phyloP scores from a whole-genome alignment of 176 grass and related monocot genomes.

The Poa pratensis region DNA sequence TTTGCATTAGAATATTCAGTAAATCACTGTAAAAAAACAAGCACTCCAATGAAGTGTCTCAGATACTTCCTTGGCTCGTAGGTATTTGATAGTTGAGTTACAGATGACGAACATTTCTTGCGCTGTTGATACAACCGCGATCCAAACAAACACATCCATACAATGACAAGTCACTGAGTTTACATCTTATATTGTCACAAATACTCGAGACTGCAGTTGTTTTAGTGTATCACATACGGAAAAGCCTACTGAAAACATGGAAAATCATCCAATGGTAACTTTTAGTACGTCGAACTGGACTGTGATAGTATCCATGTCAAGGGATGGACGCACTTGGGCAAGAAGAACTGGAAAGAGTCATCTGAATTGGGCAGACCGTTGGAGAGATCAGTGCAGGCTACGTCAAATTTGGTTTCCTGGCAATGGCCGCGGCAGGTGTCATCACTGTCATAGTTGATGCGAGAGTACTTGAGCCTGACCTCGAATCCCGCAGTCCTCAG shows the following conservation, averaged over 20 bases:
- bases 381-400: slow-evolving; percentile 2
- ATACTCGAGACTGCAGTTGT: too few species aligned
- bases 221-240: not conserved
- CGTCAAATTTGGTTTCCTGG: not conserved
- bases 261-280: not conserved
- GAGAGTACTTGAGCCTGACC: slow-evolving; percentile 3
- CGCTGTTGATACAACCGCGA: too few species aligned
- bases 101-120: too few species aligned
- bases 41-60: too few species aligned
- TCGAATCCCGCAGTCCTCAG: not conserved
- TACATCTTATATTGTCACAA: too few species aligned
- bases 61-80: too few species aligned
- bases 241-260: not conserved
- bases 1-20: too few species aligned
- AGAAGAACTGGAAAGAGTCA: not conserved
- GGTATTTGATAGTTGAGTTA: too few species aligned
- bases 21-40: too few species aligned
- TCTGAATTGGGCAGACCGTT: not conserved
- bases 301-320: not conserved
- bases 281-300: not conserved
- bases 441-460: not conserved
- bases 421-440: not conserved
- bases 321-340: not conserved
- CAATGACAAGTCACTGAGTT: too few species aligned
- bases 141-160: too few species aligned